Evolutionary conservation across 768 basidiomycete species (phyloP), one percentile per base, ranked within the genome.

Genomic region (Tylopilus subfusipes): DNA sequence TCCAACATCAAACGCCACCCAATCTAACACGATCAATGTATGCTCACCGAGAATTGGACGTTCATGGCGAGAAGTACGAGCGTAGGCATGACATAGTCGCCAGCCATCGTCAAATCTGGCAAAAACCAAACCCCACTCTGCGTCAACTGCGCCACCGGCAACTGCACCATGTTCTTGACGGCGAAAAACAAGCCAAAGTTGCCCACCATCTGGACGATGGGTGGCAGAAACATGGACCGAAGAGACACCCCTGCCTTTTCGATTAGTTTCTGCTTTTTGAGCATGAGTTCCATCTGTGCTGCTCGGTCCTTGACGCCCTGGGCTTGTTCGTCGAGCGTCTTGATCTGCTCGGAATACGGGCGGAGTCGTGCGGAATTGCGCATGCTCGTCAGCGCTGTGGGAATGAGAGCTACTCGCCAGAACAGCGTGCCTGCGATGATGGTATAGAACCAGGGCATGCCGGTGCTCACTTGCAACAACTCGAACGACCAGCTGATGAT

Each of bases 161-260:
- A 68, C 46, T 77, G 74, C 61, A 86, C 85, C 76, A 98, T 79
- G 44, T 73, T 75, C 71, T 83, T 83, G 52, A 96, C 68, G 18
- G 82, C 91, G 60, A 93, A 86, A 79, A 98, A 98, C 73, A 91
- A 72, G 14, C 86, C 84, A 30, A 97, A 72, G 43, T 88, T 85
- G 40, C 93, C 75, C 1, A 90, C 84, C 21, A 93, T 66, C 69
- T 96, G 93, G 1, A 86, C 61, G 51, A 93, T 54, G 9, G 82
- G 81, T 51, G 77, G 73, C 16, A 82, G 48, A n/a, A 87, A 57
- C 57, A 84, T 73, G 38, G 77, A 75, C 14, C 73, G 57, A 53
- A 88, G 78, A 60, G 78, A 82, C 44, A 91, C 83, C 24, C 86
- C 83, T 9, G 88, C 80, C 50, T 84, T 78, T 54, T 76, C 68